These are phyloP conservation scores for Podospora pseudocomata DNA, from an alignment of 495 filamentous ascomycete species.

Conservation along the genomic window DNA sequence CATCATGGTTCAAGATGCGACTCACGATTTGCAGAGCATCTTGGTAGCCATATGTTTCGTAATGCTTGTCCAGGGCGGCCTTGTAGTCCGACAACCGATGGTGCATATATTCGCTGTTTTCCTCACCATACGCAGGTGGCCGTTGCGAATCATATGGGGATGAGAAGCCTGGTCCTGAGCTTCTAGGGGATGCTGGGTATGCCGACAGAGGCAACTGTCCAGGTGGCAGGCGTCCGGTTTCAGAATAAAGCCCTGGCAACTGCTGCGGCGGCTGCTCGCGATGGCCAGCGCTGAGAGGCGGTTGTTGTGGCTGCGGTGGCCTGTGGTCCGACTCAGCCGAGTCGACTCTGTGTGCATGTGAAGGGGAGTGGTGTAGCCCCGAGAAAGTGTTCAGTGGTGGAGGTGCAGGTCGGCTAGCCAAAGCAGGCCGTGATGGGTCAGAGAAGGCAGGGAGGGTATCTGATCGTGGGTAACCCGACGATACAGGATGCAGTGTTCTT, in stretches of 20 bases:
- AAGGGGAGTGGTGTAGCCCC: slow-evolving; percentile 29
- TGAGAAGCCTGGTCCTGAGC: slow-evolving; percentile 32
- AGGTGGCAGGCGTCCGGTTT: slow-evolving; percentile 38
- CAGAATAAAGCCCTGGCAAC: slow-evolving; percentile 35
- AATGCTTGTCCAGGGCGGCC: slow-evolving; percentile 37
- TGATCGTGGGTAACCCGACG: slow-evolving; percentile 27
- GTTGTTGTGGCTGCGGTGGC: slow-evolving; percentile 29
- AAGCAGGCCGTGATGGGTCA: slow-evolving; percentile 28
- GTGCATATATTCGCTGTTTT: slow-evolving; percentile 16
- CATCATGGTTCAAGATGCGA: neutral
- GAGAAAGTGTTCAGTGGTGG: slow-evolving; percentile 36
- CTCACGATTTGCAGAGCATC: slow-evolving; percentile 43
- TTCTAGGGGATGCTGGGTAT: slow-evolving; percentile 41
- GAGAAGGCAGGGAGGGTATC: slow-evolving; percentile 35
- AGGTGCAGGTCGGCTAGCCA: slow-evolving; percentile 29
- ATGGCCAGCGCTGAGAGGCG: slow-evolving; percentile 26
- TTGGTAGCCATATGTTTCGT: slow-evolving; percentile 41
- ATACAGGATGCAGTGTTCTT: slow-evolving; percentile 30
- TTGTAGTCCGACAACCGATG: slow-evolving; percentile 33
- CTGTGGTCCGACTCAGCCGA: slow-evolving; percentile 26
- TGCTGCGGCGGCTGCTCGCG: slow-evolving; percentile 27
- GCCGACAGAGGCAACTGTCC: slow-evolving; percentile 42
- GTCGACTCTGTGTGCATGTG: slow-evolving; percentile 17
- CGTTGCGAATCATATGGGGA: slow-evolving; percentile 42
- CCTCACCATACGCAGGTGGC: slow-evolving; percentile 38